Base-by-base conservation (phyloP, 2,329 filamentous ascomycete genomes). In the Achaetomium macrosporum region DNA sequence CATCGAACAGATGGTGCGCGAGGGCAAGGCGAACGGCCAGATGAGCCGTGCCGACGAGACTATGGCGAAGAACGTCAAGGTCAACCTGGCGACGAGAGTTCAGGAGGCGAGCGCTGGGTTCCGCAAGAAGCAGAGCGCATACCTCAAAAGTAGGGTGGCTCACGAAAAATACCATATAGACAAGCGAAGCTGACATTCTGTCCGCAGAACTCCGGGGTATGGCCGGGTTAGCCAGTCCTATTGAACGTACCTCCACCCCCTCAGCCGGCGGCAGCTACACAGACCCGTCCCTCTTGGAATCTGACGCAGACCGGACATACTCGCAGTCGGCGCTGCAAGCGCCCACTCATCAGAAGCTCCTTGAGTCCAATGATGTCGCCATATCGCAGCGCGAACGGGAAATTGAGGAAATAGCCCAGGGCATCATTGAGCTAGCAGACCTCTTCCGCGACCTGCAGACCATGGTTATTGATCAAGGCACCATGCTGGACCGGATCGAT, bases 361-460 rank as follows among this genome's bases (percentile, higher is more conserved):
- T 87, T 30, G 82, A 84, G 54, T 86, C 84, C 54, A 90, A 95
- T 65, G 92, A 97, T 66, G 77, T 84, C 2, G 83, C 83, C 36
- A 97, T 99, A 62, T 82, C 85, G 56, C 93, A 97, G 68, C 88
- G 93, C 58, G 93, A 99, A 71, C 85, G 88, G 39, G 93, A 97
- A 70, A 99, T 99, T 64, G 95, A 95, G 66, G 91, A 96, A 63
- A 99, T 99, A 58, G 93, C 93, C 2, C 91, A 96, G 67, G 92
- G 93, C 53, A 97, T 99, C 69, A 97, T 99, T 64, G 92, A 97
- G 67, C 76, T 99, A 8, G 89, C 92, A 4, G 93, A 96, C 68
- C 89, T 99, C 47, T 99, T 99, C 74, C 89, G 95, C 57, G 93
- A 99, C 64, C 75, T 99, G 30, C 93, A 99, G 70, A 85, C 79